phyloP scores from a whole-genome alignment of 306 rosid genomes.

The Calophaca sinica region DNA sequence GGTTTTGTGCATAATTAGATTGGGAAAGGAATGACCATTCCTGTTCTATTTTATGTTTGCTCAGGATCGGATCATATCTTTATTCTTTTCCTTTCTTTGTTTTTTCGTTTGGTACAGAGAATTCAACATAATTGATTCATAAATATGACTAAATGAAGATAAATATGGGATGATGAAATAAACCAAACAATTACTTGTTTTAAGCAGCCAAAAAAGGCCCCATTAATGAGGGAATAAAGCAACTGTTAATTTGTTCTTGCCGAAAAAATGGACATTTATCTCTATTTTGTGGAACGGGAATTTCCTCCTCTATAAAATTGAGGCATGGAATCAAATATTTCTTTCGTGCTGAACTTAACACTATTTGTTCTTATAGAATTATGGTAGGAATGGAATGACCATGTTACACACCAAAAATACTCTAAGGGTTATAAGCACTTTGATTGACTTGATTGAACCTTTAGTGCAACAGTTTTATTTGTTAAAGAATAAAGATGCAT shows the following conservation, averaged over 20 bases:
- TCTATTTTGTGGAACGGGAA: conserved; percentile 16
- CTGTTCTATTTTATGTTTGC: conserved; percentile 24
- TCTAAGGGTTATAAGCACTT: background rate
- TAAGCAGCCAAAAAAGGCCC: background rate
- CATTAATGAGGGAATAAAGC: background rate
- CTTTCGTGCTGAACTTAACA: background rate
- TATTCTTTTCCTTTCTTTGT: conserved; percentile 1
- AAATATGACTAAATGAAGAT: background rate
- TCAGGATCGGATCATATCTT: conserved; percentile 19
- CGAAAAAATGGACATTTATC: background rate
- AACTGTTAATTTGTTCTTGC: conserved; percentile 14
- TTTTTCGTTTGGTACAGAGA: conserved; percentile 3
- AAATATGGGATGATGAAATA: background rate
- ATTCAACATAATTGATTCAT: conserved; percentile 9
- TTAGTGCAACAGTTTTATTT: conserved; percentile 9
- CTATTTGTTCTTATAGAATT: background rate
- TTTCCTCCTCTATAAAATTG: background rate
- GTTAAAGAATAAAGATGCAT: background rate
- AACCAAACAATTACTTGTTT: background rate
- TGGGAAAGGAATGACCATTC: conserved; percentile 1
- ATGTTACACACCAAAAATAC: background rate
- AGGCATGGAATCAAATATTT: background rate
- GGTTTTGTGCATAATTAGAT: background rate
- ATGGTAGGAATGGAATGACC: conserved; percentile 10
- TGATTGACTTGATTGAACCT: conserved; percentile 10